phyloP scores from a whole-genome alignment of 345 rosid species.

The Eucalyptus polyanthemos region DNA sequence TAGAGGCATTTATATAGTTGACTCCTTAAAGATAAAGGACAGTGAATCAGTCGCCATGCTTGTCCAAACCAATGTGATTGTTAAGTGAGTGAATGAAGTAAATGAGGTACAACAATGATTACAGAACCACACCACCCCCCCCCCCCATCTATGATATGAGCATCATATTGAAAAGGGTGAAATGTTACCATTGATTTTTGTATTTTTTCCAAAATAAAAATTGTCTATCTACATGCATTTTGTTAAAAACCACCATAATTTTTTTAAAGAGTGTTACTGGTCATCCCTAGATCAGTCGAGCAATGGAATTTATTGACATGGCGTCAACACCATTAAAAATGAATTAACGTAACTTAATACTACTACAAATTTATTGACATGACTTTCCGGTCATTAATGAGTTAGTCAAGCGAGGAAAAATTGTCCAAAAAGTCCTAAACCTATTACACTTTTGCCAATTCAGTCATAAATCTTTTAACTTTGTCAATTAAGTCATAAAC shows the following conservation, averaged over 20 bases:
- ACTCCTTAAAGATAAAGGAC: too few relatives aligned
- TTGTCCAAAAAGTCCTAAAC: too few relatives aligned
- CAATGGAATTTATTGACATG: not conserved
- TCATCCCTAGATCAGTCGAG: not conserved
- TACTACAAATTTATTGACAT: not conserved
- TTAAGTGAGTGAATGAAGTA: not conserved
- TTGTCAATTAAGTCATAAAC: too few relatives aligned
- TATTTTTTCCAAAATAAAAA: not conserved
- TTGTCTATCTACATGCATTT: not conserved
- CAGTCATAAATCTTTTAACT: too few relatives aligned
- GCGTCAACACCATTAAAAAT: not conserved
- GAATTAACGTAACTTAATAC: not conserved
- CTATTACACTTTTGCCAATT: too few relatives aligned
- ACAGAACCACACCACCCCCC: not conserved
- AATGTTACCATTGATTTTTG: not conserved
- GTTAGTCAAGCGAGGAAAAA: too few relatives aligned
- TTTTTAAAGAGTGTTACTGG: not conserved
- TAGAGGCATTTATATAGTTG: too few relatives aligned
- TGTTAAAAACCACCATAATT: not conserved
- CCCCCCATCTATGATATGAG: not conserved
- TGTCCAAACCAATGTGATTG: not conserved
- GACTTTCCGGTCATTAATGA: not conserved
- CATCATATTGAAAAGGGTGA: not conserved
- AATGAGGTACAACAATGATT: not conserved
- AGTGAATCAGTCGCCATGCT: too few relatives aligned